Base-by-base conservation (phyloP, 139 green algal species). In the Tetradesmus lagerheimii region DNA sequence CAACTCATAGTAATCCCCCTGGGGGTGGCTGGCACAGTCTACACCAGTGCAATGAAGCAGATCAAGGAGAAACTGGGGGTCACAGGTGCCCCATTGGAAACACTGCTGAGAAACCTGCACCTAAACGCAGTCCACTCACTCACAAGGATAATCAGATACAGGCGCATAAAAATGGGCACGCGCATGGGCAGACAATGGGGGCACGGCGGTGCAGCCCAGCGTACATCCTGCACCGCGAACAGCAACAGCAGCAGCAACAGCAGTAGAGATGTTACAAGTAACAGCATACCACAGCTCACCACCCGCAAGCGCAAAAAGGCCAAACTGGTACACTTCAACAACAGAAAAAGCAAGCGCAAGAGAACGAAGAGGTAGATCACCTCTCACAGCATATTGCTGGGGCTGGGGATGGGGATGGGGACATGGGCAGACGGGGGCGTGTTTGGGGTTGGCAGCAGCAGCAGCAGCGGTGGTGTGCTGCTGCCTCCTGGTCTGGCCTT, bases 41-140 rank as follows among this genome's bases (percentile, higher is more conserved):
- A 81, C 35, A 38, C 38, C 6, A 81, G 14, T 35, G 39, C 75
- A 23, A 81, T 20, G 27, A 8, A 45, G 34, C 35, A 9, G 8
- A 20, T 81, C 8, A 43, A 81, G 34, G 35, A 81, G 5, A 50
- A 18, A 14, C 6, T 81, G 34, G 34, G 75, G 1, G 39, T 53
- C 4, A 43, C 75, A 50, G 34, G 34, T 50, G 4, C 11, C 37
- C 1, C 75, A 25, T 5, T 29, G 34, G 35, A 81, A 12, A 29
- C 35, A 8, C 75, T 81, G 34, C 11, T 81, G 75, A 4, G 75
- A 34, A 81, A 81, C 35, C 75, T 81, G 75, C 75, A 81, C 34
- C 38, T 81, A 4, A 34, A 50, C 5, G 31, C 75, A 18, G 34
- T 81, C 1, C n/a, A 11, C 8, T 43, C 75, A 81, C 75, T 81